phyloP scores from a whole-genome alignment of 306 rosid species.

The Ceratonia siliqua region DNA sequence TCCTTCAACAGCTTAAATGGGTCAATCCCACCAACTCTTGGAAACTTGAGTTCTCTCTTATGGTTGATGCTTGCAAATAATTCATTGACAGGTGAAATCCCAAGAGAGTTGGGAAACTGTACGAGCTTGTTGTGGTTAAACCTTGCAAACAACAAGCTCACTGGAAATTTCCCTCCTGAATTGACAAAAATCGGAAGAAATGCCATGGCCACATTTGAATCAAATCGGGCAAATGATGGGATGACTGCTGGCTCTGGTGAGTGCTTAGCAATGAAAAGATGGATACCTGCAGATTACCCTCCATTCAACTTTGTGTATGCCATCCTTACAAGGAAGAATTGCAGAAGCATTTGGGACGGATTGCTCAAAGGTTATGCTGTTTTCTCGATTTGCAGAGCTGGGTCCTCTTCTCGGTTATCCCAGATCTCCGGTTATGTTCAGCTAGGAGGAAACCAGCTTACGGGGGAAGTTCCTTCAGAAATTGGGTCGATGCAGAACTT shows the following conservation, averaged over 20 bases:
- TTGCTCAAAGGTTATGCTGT: constrained; percentile 76
- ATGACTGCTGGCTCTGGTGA: constrained; percentile 77
- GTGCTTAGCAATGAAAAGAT: constrained; percentile 84
- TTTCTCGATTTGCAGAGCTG: constrained; percentile 54
- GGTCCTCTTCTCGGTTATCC: constrained; percentile 37
- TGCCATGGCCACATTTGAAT: constrained; percentile 62
- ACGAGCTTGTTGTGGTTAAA: constrained; percentile 88
- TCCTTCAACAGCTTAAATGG: constrained; percentile 69
- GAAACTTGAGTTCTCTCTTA: constrained; percentile 73
- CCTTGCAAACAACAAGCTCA: constrained; percentile 77
- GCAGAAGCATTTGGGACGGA: constrained; percentile 78
- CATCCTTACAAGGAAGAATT: constrained; percentile 78
- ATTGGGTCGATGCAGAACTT: constrained; percentile 67
- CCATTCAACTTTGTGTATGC: constrained; percentile 82
- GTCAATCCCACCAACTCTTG: constrained; percentile 71
- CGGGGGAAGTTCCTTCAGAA: constrained; percentile 72
- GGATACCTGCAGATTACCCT: constrained; percentile 97
- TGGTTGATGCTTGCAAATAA: constrained; percentile 96
- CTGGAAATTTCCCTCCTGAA: constrained; percentile 69
- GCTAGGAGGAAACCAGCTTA: constrained; percentile 63
- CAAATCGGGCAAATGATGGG: constrained; percentile 28
- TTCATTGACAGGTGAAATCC: constrained; percentile 66
- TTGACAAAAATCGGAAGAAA: constrained; percentile 64
- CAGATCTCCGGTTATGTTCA: constrained; percentile 89
- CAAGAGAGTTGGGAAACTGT: constrained; percentile 75